Evolutionary conservation across 208 protist genomes (phyloP).

Genomic region (Lotmaria passim): DNA sequence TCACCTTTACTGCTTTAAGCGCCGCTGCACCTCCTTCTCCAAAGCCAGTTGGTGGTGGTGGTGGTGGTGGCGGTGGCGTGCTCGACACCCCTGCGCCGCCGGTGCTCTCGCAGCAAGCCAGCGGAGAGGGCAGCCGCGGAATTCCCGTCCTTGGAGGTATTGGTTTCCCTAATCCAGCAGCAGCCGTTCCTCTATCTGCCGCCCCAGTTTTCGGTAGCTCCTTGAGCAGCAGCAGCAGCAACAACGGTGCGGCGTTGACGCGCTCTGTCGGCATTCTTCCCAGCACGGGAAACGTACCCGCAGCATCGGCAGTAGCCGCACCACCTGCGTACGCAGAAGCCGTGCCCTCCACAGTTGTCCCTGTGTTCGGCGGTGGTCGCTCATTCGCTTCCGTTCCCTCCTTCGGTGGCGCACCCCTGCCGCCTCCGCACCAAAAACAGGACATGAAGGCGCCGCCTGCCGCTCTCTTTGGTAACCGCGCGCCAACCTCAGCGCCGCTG

Average conservation of each 20-base stretch:
- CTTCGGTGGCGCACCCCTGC: background rate
- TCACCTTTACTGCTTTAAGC: conserved; percentile 7
- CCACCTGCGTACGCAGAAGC: background rate
- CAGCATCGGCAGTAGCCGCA: background rate
- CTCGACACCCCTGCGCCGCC: conserved; percentile 7
- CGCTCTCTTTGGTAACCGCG: too few species aligned
- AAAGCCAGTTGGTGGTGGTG: background rate
- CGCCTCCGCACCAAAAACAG: background rate
- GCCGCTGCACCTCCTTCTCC: background rate
- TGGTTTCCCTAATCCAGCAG: background rate
- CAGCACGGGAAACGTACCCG: background rate
- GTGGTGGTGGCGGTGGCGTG: conserved; percentile 7
- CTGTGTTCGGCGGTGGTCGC: conserved; percentile 14
- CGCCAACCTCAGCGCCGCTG: too few species aligned
- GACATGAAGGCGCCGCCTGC: too few species aligned
- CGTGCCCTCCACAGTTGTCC: background rate
- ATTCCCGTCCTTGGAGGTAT: background rate
- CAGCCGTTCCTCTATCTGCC: background rate
- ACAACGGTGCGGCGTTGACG: background rate
- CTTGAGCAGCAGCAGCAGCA: background rate
- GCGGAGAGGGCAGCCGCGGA: background rate
- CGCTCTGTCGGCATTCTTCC: background rate
- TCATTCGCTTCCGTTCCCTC: background rate
- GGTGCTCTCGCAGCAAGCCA: background rate
- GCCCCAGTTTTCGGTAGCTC: conserved; percentile 4